These are phyloP conservation scores for Biscutella laevigata DNA, from an alignment of 441 rosid species.

Conservation along the genomic window DNA sequence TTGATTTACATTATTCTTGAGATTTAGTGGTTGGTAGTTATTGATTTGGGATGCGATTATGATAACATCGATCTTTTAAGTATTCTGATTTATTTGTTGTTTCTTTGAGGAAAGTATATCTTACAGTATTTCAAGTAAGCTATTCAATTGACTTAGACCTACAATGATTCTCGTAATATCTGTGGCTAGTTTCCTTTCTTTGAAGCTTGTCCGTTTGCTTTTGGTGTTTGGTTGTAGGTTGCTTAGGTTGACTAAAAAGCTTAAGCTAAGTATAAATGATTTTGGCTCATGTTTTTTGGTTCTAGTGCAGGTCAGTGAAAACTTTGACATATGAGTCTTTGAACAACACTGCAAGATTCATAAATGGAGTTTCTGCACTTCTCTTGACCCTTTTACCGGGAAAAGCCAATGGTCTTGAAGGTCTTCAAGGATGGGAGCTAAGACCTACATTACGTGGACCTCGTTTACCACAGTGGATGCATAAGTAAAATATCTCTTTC, in stretches of 20 bases:
- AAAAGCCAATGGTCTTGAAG: slow-evolving; percentile 68
- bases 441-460: slow-evolving; percentile 87
- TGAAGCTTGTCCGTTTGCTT: background rate
- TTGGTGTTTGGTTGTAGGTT: background rate
- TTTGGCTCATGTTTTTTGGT: too few relatives aligned
- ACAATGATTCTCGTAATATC: background rate
- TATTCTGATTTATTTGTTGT: background rate
- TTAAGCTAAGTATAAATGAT: slow-evolving; percentile 8
- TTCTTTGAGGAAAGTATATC: background rate
- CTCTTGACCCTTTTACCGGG: slow-evolving; percentile 69
- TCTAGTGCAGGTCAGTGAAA: slow-evolving; percentile 81
- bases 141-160: background rate
- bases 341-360: slow-evolving; percentile 66
- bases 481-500: slow-evolving; percentile 37
- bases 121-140: background rate
- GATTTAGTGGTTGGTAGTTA: background rate
- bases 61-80: background rate
- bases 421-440: slow-evolving; percentile 92
- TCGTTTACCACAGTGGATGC: slow-evolving; percentile 91
- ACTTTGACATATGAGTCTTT: slow-evolving; percentile 75
- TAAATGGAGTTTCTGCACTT: slow-evolving; percentile 83
- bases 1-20: background rate
- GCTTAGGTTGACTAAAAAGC: background rate
- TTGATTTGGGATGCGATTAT: background rate
- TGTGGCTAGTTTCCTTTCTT: background rate